Percentiles rank a stretch among this genome's conserved stretches.
Conservation (phyloP, 148 eudicot genomes). For the Beta vulgaris region DNA sequence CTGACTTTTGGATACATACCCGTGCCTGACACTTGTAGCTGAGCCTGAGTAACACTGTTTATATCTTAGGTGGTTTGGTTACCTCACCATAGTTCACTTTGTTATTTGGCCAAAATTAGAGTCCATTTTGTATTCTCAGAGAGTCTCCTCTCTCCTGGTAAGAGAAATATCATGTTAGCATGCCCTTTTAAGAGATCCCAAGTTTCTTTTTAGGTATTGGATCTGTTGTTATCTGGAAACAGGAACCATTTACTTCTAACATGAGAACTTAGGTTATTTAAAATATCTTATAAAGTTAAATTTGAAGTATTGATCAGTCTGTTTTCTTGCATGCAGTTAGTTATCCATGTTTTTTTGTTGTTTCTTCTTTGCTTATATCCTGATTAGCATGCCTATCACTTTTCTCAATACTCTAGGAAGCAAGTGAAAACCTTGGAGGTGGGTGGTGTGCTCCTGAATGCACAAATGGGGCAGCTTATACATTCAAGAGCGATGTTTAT, state of each 20-base stretch:
- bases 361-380: neutral
- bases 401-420: constrained; percentile 23
- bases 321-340: neutral
- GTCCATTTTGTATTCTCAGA: too few relatives aligned
- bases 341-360: neutral
- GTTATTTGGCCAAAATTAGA: too few relatives aligned
- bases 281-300: neutral
- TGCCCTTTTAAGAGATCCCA: neutral
- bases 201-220: neutral
- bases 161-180: too few relatives aligned
- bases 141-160: too few relatives aligned
- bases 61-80: too few relatives aligned
- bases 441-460: constrained; percentile 61
- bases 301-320: neutral
- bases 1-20: too few relatives aligned
- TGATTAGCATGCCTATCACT: neutral
- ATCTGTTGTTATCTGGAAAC: neutral
- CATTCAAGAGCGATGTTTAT: constrained; percentile 63
- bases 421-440: constrained; percentile 42
- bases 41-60: too few relatives aligned
- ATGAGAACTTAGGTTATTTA: too few relatives aligned
- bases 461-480: constrained; percentile 38
- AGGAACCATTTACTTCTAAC: too few relatives aligned
- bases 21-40: too few relatives aligned
- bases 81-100: too few relatives aligned